A percentile compares a stretch with the other conserved stretches of the same genome.
These are phyloP conservation scores for Carnegiea gigantea DNA, from an alignment of 179 eudicot species.

Conservation along the genomic window DNA sequence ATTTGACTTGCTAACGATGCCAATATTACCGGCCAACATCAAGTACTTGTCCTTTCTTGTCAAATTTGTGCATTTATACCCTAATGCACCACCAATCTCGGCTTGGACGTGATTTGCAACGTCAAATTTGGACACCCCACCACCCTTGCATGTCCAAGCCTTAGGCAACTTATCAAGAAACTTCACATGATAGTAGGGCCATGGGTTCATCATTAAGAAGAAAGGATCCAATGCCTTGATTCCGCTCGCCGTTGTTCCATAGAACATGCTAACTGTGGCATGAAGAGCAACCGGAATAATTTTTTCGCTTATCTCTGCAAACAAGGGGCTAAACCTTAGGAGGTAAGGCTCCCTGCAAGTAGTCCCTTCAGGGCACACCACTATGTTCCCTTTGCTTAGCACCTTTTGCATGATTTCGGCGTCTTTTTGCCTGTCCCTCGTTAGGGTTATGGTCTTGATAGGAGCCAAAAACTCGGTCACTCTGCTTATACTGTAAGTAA, in stretches of 20 bases:
- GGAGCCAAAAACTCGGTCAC: slow-evolving; percentile 12
- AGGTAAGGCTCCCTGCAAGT: slow-evolving; percentile 35
- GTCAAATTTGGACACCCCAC: slow-evolving; percentile 24
- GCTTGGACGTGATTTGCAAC: slow-evolving; percentile 36
- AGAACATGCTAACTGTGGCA: slow-evolving; percentile 20
- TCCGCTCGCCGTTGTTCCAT: slow-evolving; percentile 34
- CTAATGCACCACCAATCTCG: slow-evolving; percentile 24
- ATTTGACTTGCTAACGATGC: slow-evolving; percentile 12
- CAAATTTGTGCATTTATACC: slow-evolving; percentile 25
- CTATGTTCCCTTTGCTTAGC: slow-evolving; percentile 19
- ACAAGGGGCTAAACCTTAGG: slow-evolving; percentile 33
- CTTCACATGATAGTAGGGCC: slow-evolving; percentile 18
- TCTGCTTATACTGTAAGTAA: slow-evolving; percentile 27
- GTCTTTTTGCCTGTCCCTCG: slow-evolving; percentile 25
- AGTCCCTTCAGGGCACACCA: slow-evolving; percentile 34
- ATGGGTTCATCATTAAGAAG: slow-evolving; percentile 22
- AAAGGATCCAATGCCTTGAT: slow-evolving; percentile 28
- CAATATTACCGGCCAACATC: slow-evolving; percentile 26
- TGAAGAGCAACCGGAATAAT: slow-evolving; percentile 20
- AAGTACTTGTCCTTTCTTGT: slow-evolving; percentile 32
- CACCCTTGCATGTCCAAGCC: slow-evolving; percentile 20
- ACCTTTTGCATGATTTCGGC: slow-evolving; percentile 20
- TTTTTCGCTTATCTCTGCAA: slow-evolving; percentile 26
- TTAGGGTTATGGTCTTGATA: slow-evolving; percentile 16
- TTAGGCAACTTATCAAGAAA: slow-evolving; percentile 26